Evolutionary conservation across 495 filamentous ascomycete species (phyloP).

Genomic region (Penicillium samsonianum): DNA sequence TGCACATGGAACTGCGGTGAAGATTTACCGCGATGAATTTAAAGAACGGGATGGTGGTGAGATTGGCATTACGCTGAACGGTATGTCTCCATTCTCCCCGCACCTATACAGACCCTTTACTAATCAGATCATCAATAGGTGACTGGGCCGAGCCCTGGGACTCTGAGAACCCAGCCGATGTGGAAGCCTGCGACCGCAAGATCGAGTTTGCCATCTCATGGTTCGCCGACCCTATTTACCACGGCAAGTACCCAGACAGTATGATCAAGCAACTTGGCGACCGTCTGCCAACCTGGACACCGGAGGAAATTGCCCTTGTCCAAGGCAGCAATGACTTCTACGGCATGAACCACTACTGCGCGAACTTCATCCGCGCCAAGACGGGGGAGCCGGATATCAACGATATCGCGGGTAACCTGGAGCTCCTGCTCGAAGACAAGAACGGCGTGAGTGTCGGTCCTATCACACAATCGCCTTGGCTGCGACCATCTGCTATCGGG

Average conservation of each 20-base stretch:
- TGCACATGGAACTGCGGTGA: conserved; percentile 52
- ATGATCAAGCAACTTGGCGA: conserved; percentile 73
- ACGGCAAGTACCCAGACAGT: conserved; percentile 72
- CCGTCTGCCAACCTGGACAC: conserved; percentile 64
- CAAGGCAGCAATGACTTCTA: conserved; percentile 80
- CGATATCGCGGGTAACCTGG: conserved; percentile 71
- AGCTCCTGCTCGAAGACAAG: conserved; percentile 68
- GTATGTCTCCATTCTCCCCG: conserved; percentile 24
- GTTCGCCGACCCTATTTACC: conserved; percentile 74
- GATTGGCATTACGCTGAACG: conserved; percentile 58
- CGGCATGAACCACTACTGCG: conserved; percentile 85
- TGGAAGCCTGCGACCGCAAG: conserved; percentile 53
- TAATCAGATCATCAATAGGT: conserved; percentile 38
- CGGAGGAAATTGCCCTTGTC: conserved; percentile 66
- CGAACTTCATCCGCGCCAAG: conserved; percentile 77
- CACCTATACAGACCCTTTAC: not conserved
- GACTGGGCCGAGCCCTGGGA: conserved; percentile 62
- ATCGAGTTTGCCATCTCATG: conserved; percentile 59
- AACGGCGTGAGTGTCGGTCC: conserved; percentile 67
- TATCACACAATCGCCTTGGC: conserved; percentile 75
- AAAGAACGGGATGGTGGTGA: conserved; percentile 48
- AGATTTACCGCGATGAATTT: conserved; percentile 55
- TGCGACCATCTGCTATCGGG: conserved; percentile 67
- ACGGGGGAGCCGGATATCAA: conserved; percentile 55
- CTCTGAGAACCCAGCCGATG: conserved; percentile 48